Evolutionary conservation across 331 rosid species (phyloP), one percentile per base, ranked within the genome.

Genomic region (Pyrus hybrid): DNA sequence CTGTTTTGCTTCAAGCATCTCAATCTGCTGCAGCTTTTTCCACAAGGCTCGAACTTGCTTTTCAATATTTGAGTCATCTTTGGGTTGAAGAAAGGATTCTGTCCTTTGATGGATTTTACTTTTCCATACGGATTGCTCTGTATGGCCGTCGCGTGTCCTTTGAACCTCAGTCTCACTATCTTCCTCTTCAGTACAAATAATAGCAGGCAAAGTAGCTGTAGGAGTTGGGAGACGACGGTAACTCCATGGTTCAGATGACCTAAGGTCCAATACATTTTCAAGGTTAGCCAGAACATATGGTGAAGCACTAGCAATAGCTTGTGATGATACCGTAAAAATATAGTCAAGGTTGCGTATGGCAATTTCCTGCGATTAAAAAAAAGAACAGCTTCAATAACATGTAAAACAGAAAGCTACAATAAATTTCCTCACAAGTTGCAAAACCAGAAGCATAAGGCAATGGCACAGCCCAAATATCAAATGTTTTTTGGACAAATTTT

Each of bases 1-100:
- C 83, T 87, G 97, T 85, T 93, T 93, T 26, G 76, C 90, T 85
- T 93, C 95, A 32, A 93, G 96, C 96, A 93, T 90, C 83, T 90
- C 96, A 86, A 90, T 93, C 86, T 91, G 97, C 89, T 93, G 96
- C 87, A 93, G 80, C 91, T 93, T 91, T 76, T 93, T 93, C 83
- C 96, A 53, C 78, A 93, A 77, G 61, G 95, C 93, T 74, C 96
- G 88, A 63, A 91, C 83, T 62, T 84, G 77, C 80, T 87, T 93
- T 71, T 87, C 78, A n/a, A 72, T 73, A 81, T 77, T 68, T 13
- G 79, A 80, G 41, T 90, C 87, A 56, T 87, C 90, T 76, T 75
- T 85, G 70, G 92, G 92, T 78, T 67, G 90, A 53, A 91, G 85
- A 85, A 93, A 90, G 57, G 93, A 91, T 63, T 84, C 88, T 41